Base-by-base conservation (phyloP, 2,329 filamentous ascomycete species). In the Fusarium sp. region DNA sequence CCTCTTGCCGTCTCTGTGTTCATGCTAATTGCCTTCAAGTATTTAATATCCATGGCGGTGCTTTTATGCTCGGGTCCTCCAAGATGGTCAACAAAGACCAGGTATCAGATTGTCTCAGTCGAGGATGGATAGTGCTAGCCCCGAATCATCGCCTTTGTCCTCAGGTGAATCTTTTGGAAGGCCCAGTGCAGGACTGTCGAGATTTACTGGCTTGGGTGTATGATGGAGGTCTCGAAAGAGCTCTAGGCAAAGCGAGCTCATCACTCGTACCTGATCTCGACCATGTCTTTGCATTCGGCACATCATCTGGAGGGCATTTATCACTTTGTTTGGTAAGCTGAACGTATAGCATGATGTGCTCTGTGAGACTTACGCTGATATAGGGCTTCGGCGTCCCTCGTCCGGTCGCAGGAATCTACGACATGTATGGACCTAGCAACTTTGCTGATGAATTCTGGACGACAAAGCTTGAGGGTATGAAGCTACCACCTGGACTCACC, bases 31-130 rank as follows among this genome's bases (percentile, higher is more conserved):
- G 1, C 2, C 14, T 10, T 2, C n/a, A 10, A 64, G 63, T 65
- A 14, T 29, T 66, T 6, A 66, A 66, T 6, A 66, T 66, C 1
- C 63, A 66, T 7, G 63, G 63, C 2, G 63, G 63, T 21, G 63
- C 63, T 29, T 66, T 66, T 10, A 66, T 66, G 63, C 61, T 66
- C 0, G 63, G 63, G 4, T 54, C 63, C 21, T 66, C 63, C 10
- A 54, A 66, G 12, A 66, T 59, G 63, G 61, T 66, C 21, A 66
- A 66, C 10, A 45, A 44, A 23, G 63, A 66, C n/a, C 63, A 66
- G 11, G 41, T 66, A 6, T 10, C 46, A 7, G 63, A 59, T 16
- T 51, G 63, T 5, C 19, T 66, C 0, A 21, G 11, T 5, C 19
- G 63, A 18, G 61, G 61, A 23, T 66, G 63, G 63, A 59, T 66